These are phyloP conservation scores for Fusarium sarcochroum DNA, from an alignment of 2,329 filamentous ascomycete species.

Conservation along the genomic window DNA sequence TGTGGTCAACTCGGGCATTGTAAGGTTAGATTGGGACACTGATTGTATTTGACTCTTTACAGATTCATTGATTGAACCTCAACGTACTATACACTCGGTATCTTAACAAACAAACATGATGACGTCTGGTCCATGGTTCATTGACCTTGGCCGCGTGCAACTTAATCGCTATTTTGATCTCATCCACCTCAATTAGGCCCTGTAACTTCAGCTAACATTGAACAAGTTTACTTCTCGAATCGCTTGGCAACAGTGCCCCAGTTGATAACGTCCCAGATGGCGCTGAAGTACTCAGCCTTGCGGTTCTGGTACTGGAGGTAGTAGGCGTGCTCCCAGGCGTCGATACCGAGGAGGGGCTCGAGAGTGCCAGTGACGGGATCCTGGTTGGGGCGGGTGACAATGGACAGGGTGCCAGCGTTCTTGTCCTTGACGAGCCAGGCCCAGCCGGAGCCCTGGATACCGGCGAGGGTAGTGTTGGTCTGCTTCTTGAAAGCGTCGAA, in stretches of 20 bases:
- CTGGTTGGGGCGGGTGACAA: slow-evolving; percentile 86
- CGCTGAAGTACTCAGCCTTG: slow-evolving; percentile 95
- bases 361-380: slow-evolving; percentile 89
- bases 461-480: slow-evolving; percentile 77
- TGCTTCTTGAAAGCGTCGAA: slow-evolving; percentile 75
- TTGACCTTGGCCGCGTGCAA: slow-evolving; percentile 1
- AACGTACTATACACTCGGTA: slow-evolving; percentile 41
- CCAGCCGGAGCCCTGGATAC: slow-evolving; percentile 90
- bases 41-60: slow-evolving; percentile 23
- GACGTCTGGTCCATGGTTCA: slow-evolving; percentile 2
- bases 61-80: slow-evolving; percentile 31
- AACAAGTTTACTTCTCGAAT: slow-evolving; percentile 64
- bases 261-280: slow-evolving; percentile 96
- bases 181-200: not conserved
- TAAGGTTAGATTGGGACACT: not conserved
- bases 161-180: slow-evolving; percentile 31
- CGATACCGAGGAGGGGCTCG: slow-evolving; percentile 86
- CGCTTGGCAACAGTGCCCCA: slow-evolving; percentile 91
- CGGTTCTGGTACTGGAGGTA: slow-evolving; percentile 97
- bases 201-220: not conserved
- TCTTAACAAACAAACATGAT: slow-evolving; percentile 37
- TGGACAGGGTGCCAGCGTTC: slow-evolving; percentile 70
- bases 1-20: not conserved
- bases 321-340: slow-evolving; percentile 97
- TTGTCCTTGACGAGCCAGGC: slow-evolving; percentile 87